Evolutionary conservation across 75 land plant species (phyloP).

Genomic region (Picea sitchensis): DNA sequence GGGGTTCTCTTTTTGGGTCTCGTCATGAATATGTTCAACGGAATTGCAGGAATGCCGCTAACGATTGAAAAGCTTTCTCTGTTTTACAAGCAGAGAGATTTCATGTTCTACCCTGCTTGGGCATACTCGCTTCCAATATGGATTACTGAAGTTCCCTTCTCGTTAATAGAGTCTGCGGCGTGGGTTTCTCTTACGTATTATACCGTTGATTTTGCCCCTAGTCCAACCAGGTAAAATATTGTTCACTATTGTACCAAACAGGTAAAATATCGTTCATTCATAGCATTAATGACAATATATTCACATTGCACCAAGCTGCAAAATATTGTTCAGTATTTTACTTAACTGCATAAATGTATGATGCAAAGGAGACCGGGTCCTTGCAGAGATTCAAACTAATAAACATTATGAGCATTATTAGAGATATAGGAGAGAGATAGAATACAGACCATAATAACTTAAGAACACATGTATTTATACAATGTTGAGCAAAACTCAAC

Average conservation of each 20-base stretch:
- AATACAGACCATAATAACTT: too few relatives aligned
- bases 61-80: slow-evolving; percentile 44
- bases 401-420: too few relatives aligned
- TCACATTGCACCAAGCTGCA: not conserved
- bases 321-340: not conserved
- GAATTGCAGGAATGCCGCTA: slow-evolving; percentile 48
- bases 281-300: too few relatives aligned
- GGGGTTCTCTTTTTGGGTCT: slow-evolving; percentile 41
- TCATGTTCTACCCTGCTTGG: slow-evolving; percentile 57
- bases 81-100: slow-evolving; percentile 63
- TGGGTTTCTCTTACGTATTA: slow-evolving; percentile 54
- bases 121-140: slow-evolving; percentile 46
- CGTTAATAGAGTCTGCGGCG: slow-evolving; percentile 35
- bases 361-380: too few relatives aligned
- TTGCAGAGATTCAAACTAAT: too few relatives aligned
- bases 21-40: slow-evolving; percentile 50
- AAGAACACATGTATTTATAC: too few relatives aligned
- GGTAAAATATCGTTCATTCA: too few relatives aligned
- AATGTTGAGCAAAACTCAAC: too few relatives aligned
- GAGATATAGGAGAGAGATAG: too few relatives aligned
- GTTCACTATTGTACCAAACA: too few relatives aligned
- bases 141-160: slow-evolving; percentile 35
- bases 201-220: slow-evolving; percentile 53
- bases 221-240: slow-evolving; percentile 30
- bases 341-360: too few relatives aligned